phyloP scores from a whole-genome alignment of 352 stramenopile genomes.

The Phytophthora ohioensis region DNA sequence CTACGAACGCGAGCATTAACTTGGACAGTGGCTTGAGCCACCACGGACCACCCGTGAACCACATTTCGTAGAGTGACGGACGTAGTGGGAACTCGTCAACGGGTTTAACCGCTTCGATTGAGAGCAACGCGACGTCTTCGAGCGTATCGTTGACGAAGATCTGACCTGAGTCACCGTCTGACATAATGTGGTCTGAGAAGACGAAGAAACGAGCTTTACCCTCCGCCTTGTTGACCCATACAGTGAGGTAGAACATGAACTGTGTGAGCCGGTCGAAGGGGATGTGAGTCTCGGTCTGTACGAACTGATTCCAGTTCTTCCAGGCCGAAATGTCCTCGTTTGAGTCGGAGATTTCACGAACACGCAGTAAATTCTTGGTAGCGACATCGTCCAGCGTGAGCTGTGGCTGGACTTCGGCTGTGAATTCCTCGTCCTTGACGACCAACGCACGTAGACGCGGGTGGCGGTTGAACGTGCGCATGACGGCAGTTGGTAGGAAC shows the following conservation, averaged over 20 bases:
- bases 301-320: conserved; percentile 49
- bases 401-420: conserved; percentile 46
- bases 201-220: conserved; percentile 49
- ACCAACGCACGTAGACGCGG: conserved; percentile 56
- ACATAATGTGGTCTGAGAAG: conserved; percentile 74
- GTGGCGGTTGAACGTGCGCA: conserved; percentile 69
- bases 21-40: conserved; percentile 49
- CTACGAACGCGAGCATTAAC: conserved; percentile 37
- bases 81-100: conserved; percentile 46
- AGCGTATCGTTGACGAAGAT: conserved; percentile 64
- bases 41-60: conserved; percentile 44
- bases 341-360: conserved; percentile 39
- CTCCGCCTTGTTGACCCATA: conserved; percentile 49
- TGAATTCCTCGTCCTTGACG: conserved; percentile 49
- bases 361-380: conserved; percentile 36
- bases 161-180: conserved; percentile 52
- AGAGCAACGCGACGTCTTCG: conserved; percentile 43
- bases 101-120: conserved; percentile 33
- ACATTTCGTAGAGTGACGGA: conserved; percentile 55
- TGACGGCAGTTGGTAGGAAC: conserved; percentile 55
- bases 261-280: conserved; percentile 54
- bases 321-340: conserved; percentile 28
- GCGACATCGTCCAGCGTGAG: conserved; percentile 48
- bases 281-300: conserved; percentile 40
- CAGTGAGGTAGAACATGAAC: conserved; percentile 59